Base-by-base conservation (phyloP, 495 filamentous ascomycete genomes). In the Ramalina intermedia region DNA sequence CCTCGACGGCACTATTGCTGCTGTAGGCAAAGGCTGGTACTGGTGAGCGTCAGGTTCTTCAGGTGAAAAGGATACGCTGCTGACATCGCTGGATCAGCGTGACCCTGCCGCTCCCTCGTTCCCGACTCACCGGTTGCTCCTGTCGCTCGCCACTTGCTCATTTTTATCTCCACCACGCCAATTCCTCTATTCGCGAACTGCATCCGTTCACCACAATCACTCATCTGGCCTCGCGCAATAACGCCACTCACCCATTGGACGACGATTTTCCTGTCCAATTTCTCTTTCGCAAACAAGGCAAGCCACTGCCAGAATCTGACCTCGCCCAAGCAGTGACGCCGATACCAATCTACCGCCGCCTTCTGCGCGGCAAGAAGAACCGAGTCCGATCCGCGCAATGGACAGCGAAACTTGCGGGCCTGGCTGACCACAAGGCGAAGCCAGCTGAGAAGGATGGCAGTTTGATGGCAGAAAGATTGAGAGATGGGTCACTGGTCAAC, bases 131-230 rank as follows among this genome's bases (percentile, higher is more conserved):
- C n/a, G 61, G 61, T 16, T 64, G 61, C 41, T 49, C 58, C 1
- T 64, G 58, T 42, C 47, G 49, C 11, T 64, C 61, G 12, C 61
- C 61, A 1, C 52, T 64, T n/a, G 60, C 61, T 5, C 61, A 63
- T 41, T 64, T 64, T 23, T 57, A 62, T 46, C 59, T 64, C 52
- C 56, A 64, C 46, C 60, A 64, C 43, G 35, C 52, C n/a, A 54
- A 53, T 4, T 61, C 60, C 18, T 62, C 61, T 6, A 52, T 53
- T 23, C 54, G 61, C 24, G 61, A 64, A 40, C 42, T 64, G 17
- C 61, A 64, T 50, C 61, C 61, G 21, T 63, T 64, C 46, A 63
- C 60, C n/a, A 64, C 61, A 4, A 58, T 56, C 18, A 64, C 61
- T 5, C 58, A 63, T 49, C 59, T 64, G n/a, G 61, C 61, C 6